Percentiles rank a stretch among this genome's conserved stretches.
Evolutionary conservation across 352 stramenopile genomes (phyloP).

Genomic region (Pythium aphanidermatum): DNA sequence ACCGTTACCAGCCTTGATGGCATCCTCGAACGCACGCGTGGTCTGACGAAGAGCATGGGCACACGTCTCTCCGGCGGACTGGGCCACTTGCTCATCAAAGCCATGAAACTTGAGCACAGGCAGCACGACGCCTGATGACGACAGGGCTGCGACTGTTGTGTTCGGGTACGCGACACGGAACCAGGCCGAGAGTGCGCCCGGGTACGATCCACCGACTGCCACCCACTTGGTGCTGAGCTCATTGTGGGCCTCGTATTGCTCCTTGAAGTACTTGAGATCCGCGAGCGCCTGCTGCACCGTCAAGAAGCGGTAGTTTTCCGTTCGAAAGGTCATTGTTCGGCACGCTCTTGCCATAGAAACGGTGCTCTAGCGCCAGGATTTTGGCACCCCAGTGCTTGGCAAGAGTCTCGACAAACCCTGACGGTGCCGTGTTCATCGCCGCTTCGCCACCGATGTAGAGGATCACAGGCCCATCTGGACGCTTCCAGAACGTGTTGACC

Average conservation of each 20-base stretch:
- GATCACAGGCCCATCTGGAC: conserved; percentile 58
- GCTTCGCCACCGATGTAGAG: conserved; percentile 85
- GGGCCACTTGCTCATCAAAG: conserved; percentile 78
- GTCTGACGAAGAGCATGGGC: conserved; percentile 53
- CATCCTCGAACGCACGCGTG: conserved; percentile 58
- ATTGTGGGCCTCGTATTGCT: conserved; percentile 47
- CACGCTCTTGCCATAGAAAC: conserved; percentile 84
- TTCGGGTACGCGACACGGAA: conserved; percentile 79
- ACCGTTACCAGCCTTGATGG: conserved; percentile 40
- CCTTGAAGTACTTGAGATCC: conserved; percentile 80
- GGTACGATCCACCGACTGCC: conserved; percentile 78
- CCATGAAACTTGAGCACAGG: conserved; percentile 72
- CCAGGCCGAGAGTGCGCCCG: conserved; percentile 73
- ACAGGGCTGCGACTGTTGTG: conserved; percentile 61
- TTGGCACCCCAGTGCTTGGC: conserved; percentile 73
- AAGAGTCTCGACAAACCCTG: conserved; percentile 65
- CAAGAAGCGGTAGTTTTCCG: conserved; percentile 64
- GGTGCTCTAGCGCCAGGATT: conserved; percentile 82
- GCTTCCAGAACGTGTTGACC: conserved; percentile 49
- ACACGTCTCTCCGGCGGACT: conserved; percentile 50
- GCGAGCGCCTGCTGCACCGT: conserved; percentile 82
- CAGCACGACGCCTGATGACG: conserved; percentile 77
- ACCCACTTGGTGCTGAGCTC: conserved; percentile 49
- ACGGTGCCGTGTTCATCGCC: conserved; percentile 45
- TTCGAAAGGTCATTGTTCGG: conserved; percentile 72